Conservation (phyloP, 2,329 filamentous ascomycete genomes). For the Xylariaceae sp. region DNA sequence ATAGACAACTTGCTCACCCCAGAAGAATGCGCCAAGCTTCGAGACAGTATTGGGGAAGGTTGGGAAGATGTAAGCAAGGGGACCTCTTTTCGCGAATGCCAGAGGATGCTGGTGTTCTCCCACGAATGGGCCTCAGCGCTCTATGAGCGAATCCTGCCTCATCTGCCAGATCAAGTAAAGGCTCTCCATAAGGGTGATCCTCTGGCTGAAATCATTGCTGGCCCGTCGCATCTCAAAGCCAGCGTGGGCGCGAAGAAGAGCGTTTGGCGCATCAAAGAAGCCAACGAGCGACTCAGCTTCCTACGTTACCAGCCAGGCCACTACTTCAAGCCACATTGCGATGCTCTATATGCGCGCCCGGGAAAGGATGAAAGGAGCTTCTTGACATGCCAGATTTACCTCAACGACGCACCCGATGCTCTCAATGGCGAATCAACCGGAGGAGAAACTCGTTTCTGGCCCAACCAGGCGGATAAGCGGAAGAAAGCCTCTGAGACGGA, state of each 20-base stretch:
- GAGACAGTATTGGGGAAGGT: slow-evolving; percentile 19
- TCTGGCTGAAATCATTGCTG: slow-evolving; percentile 22
- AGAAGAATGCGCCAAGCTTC: slow-evolving; percentile 22
- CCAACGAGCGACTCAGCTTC: slow-evolving; percentile 58
- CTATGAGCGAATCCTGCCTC: slow-evolving; percentile 19
- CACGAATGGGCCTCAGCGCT: slow-evolving; percentile 23
- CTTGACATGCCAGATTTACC: slow-evolving; percentile 32
- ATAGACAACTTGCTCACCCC: slow-evolving; percentile 27
- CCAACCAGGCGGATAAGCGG: slow-evolving; percentile 25
- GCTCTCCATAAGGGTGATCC: slow-evolving; percentile 20
- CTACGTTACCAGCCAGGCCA: slow-evolving; percentile 54
- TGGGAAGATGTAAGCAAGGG: slow-evolving; percentile 25
- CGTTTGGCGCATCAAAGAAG: slow-evolving; percentile 32
- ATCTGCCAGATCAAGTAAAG: slow-evolving; percentile 23
- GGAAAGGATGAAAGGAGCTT: slow-evolving; percentile 29
- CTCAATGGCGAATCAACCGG: slow-evolving; percentile 13
- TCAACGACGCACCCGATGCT: slow-evolving; percentile 24
- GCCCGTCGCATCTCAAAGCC: slow-evolving; percentile 24
- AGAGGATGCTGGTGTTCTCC: slow-evolving; percentile 25
- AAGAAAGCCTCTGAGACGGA: slow-evolving; percentile 21
- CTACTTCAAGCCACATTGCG: slow-evolving; percentile 47
- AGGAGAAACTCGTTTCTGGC: slow-evolving; percentile 26
- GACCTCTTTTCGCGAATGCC: slow-evolving; percentile 25
- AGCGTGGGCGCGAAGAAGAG: slow-evolving; percentile 25
- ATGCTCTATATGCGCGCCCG: slow-evolving; percentile 22